A percentile compares a stretch with the other conserved stretches of the same genome.
These are phyloP conservation scores for Tubosaeta sp. DNA, from an alignment of 768 basidiomycete genomes.

Conservation along the genomic window DNA sequence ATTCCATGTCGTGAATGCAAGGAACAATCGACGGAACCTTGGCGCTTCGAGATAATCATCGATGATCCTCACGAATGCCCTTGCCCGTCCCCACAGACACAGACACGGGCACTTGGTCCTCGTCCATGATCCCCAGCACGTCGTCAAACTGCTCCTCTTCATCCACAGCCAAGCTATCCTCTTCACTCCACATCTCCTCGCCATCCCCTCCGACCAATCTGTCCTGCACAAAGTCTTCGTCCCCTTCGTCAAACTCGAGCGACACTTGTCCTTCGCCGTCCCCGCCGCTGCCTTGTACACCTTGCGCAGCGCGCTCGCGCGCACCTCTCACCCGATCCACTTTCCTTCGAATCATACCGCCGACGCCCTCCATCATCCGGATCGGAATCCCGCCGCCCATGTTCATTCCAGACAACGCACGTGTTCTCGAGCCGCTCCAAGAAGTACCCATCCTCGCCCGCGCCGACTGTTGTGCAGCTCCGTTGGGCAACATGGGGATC, in stretches of 20 bases:
- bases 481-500: conserved; percentile 83
- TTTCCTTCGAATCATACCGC: conserved; percentile 50
- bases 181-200: conserved; percentile 26
- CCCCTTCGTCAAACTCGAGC: conserved; percentile 64
- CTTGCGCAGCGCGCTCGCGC: background rate
- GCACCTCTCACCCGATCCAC: conserved; percentile 29
- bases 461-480: conserved; percentile 19
- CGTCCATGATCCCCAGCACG: conserved; percentile 31
- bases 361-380: conserved; percentile 60
- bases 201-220: conserved; percentile 1
- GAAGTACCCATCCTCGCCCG: conserved; percentile 4
- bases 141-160: conserved; percentile 33
- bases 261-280: conserved; percentile 24
- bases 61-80: background rate
- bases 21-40: too few relatives aligned
- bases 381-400: conserved; percentile 40
- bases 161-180: conserved; percentile 29
- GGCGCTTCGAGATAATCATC: too few relatives aligned
- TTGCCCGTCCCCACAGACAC: background rate
- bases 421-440: conserved; percentile 15
- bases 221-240: conserved; percentile 50
- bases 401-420: conserved; percentile 16
- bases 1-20: too few relatives aligned
- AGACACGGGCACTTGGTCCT: conserved; percentile 27
- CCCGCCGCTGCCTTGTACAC: background rate